These are phyloP conservation scores for Pezicula neosporulosa DNA, from an alignment of 2,329 filamentous ascomycete genomes.

Conservation along the genomic window DNA sequence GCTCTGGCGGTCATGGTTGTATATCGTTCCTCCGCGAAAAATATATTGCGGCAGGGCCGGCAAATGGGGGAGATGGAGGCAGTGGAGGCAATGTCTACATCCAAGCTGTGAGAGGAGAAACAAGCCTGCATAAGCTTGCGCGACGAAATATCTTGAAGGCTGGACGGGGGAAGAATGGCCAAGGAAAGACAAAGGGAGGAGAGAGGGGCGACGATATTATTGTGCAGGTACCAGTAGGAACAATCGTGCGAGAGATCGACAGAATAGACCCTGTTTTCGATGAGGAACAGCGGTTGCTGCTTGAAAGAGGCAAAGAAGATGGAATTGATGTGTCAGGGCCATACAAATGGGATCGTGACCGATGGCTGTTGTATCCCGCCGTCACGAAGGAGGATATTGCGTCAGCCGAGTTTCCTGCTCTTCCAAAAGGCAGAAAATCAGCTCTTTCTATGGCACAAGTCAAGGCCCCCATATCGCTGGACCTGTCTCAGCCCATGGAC, in stretches of 20 bases:
- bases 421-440: constrained; percentile 53
- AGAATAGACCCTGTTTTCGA: constrained; percentile 74
- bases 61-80: constrained; percentile 93
- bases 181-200: constrained; percentile 71
- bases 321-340: constrained; percentile 24
- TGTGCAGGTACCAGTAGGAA: constrained; percentile 89
- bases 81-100: constrained; percentile 92
- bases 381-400: constrained; percentile 68
- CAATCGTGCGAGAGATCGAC: constrained; percentile 79
- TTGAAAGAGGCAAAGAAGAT: constrained; percentile 36
- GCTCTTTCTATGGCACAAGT: constrained; percentile 59
- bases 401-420: constrained; percentile 51
- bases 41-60: constrained; percentile 81
- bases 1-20: constrained; percentile 84
- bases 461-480: constrained; percentile 66
- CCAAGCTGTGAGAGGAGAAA: constrained; percentile 87
- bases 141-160: constrained; percentile 72
- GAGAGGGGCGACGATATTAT: constrained; percentile 82
- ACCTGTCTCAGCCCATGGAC: constrained; percentile 73
- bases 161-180: constrained; percentile 72
- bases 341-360: constrained; percentile 50
- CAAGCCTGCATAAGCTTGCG: constrained; percentile 87
- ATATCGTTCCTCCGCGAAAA: constrained; percentile 93
- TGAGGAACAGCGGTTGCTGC: constrained; percentile 46
- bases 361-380: constrained; percentile 86